Conservation (phyloP, 495 filamentous ascomycete species). For the Xylaria scruposa region DNA sequence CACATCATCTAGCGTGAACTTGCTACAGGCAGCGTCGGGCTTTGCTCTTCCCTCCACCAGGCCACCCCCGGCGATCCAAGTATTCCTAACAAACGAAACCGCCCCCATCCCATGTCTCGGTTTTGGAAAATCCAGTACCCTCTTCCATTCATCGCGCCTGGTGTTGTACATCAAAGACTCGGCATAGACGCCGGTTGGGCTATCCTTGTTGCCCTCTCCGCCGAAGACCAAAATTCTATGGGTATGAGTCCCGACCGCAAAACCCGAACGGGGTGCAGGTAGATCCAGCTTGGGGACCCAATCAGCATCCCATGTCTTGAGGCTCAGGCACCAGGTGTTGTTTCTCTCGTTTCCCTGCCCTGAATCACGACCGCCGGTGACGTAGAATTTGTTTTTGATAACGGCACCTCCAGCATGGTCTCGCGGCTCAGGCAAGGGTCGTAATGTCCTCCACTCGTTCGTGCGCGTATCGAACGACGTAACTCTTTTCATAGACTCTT, state of each 20-base stretch:
- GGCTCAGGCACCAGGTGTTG: constrained; percentile 47
- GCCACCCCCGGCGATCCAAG: not conserved
- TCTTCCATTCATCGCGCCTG: not conserved
- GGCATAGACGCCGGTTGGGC: not conserved
- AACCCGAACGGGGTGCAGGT: constrained; percentile 44
- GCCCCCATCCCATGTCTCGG: constrained; percentile 7
- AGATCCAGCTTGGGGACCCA: constrained; percentile 40
- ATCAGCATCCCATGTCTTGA: constrained; percentile 32
- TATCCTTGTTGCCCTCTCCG: constrained; percentile 46
- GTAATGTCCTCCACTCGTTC: constrained; percentile 41
- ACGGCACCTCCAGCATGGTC: constrained; percentile 47
- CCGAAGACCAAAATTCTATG: constrained; percentile 49
- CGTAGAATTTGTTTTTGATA: constrained; percentile 42
- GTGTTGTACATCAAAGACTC: not conserved
- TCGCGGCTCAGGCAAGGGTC: constrained; percentile 43
- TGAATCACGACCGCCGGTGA: constrained; percentile 46
- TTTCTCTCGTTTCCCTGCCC: constrained; percentile 38
- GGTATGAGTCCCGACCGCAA: constrained; percentile 40
- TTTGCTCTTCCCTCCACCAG: not conserved
- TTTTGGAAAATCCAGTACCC: not conserved
- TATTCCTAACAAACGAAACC: not conserved
- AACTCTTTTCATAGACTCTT: constrained; percentile 36
- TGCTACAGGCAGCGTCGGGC: not conserved
- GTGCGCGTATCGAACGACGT: constrained; percentile 42
- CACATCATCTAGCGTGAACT: not conserved